Evolutionary conservation across 164 flowering plant genomes (phyloP), one percentile per base, ranked within the genome.

Genomic region (Piper betle): DNA sequence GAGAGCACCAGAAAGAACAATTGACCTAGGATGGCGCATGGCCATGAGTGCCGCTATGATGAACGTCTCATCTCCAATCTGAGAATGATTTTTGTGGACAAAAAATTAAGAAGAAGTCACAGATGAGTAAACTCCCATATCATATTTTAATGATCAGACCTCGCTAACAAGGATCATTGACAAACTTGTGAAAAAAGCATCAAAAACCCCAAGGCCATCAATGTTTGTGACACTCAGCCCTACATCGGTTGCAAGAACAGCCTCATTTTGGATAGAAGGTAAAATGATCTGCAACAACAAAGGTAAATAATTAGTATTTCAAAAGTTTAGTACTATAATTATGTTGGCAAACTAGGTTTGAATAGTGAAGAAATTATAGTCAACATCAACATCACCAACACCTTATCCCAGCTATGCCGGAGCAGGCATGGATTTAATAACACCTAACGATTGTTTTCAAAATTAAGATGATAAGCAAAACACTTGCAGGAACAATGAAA

Each of bases 1-100:
- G 25, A 94, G 96, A 2, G 99, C 99, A 68, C 99, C 99, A 54
- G 96, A 88, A 55, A 94, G 66, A 64, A 94, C 99, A 76, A 84
- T 94, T 48, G 99, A 83, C 69, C 82, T 94, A 39, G 99, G 99
- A 67, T 94, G 99, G 39, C 99, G 97, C 99, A 94, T 94, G 7
- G 99, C 99, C 99, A 94, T 88, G 16, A 94, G 84, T 69, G 99
- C 99, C 13, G 97, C 99, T 70, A 94, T 94, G 66, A 94, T 94
- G 64, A 94, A 94, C 12, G 99, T 94, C 64, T 94, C 99, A 75
- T 94, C 99, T 77, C 99, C 99, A 76, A 94, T 87, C 97, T 94
- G 78, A 61, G 58, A 73, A 33, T n/a, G 58, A 46, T 4, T 9
- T 10, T 15, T 4, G 17, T 56, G 20, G 53, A 11, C 33, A 55